Evolutionary conservation across 768 basidiomycete genomes (phyloP), one percentile per base, ranked within the genome.

Genomic region (Pseudohyphozyma bogoriensis): DNA sequence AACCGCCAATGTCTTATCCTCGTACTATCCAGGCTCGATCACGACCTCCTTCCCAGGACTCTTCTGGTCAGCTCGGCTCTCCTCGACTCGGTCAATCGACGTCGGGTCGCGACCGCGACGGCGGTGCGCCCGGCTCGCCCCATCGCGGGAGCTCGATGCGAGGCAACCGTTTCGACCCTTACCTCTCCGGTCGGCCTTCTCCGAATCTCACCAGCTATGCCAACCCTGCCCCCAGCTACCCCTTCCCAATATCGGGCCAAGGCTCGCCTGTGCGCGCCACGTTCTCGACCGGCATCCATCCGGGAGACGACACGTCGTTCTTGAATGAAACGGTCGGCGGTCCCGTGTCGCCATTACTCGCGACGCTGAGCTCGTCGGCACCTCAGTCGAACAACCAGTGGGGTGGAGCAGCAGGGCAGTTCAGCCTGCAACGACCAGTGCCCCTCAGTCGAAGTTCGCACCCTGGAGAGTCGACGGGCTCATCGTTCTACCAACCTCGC

Each of bases 101-200:
- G 36, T 29, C 29, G 26, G 16, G 9, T 10, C 47, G 7, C 29
- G 47, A 28, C 26, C 47, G 15, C 15, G 50, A 50, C 42, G 18
- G 33, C 4, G 20, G 42, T 20, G 51, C 50, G 0, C 56, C 64
- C 1, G 37, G 44, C 11, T 61, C 64, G 1, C 64, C 60, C 4
- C 56, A 57, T 2, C 53, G 64, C 15, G 49, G 56, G 13, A 53
- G 40, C 5, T 47, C 59, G 2, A 55, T 40, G 6, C 44, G 52
- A 4, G n/a, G 3, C 35, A 65, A 56, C 28, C 59, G 64, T 16
- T 65, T 52, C 57, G 64, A 65, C n/a, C 64, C 64, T 2, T 65
- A 65, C 54, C 5, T 40, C 6, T 26, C 37, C 22, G 36, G 53
- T 10, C 64, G 64, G 16, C 51, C 40, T 40, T 60, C 64, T 8